phyloP scores from a whole-genome alignment of 2,329 filamentous ascomycete genomes.

The Lasiodiplodia sp. region DNA sequence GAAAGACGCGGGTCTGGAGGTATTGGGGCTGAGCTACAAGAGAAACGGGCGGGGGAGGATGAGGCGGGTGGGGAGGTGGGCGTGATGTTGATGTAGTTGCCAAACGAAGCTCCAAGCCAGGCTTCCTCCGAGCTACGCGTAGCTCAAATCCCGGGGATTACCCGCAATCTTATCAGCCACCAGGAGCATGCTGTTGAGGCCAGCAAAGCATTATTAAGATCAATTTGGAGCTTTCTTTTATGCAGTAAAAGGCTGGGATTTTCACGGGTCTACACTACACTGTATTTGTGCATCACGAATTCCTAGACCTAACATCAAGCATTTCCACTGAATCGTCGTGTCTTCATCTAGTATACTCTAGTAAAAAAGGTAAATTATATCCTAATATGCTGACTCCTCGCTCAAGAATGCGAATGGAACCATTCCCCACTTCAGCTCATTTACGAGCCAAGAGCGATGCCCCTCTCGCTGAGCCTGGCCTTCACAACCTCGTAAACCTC shows the following conservation, averaged over 20 bases:
- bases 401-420: background rate
- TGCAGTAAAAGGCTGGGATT: background rate
- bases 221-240: background rate
- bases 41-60: conserved; percentile 23
- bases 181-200: background rate
- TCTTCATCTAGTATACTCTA: conserved; percentile 21
- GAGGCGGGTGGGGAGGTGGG: conserved; percentile 19
- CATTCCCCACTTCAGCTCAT: background rate
- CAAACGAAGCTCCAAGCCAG: conserved; percentile 29
- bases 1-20: background rate
- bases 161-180: conserved; percentile 23
- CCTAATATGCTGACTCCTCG: background rate
- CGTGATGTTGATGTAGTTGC: conserved; percentile 27
- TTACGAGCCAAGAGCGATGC: conserved; percentile 37
- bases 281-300: background rate
- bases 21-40: background rate
- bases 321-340: background rate
- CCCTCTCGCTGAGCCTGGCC: conserved; percentile 55
- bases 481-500: conserved; percentile 66
- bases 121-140: conserved; percentile 26
- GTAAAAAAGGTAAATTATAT: background rate
- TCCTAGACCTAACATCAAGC: background rate
- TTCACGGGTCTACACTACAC: background rate
- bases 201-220: conserved; percentile 10
- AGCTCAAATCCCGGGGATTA: conserved; percentile 13